Evolutionary conservation across 2,329 filamentous ascomycete species (phyloP).

Genomic region (Colletotrichum spinosum): DNA sequence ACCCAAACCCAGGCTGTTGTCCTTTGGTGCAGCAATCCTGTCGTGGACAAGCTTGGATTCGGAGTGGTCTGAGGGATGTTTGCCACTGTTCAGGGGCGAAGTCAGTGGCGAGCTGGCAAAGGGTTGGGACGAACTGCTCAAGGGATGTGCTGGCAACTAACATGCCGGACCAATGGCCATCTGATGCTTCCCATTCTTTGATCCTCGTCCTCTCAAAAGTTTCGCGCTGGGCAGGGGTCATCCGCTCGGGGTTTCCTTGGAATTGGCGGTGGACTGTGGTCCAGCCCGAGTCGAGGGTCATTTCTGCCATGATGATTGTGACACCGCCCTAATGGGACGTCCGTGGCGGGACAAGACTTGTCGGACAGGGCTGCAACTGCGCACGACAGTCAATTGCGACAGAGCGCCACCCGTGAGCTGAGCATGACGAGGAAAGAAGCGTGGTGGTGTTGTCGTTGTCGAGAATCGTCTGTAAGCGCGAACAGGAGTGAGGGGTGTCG

Average conservation of each 20-base stretch:
- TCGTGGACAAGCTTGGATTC: constrained; percentile 45
- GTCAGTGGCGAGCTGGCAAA: not conserved
- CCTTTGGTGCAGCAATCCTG: constrained; percentile 40
- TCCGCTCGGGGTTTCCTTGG: constrained; percentile 40
- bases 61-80: constrained; percentile 42
- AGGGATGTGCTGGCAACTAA: constrained; percentile 25
- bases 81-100: constrained; percentile 40
- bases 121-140: not conserved
- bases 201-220: constrained; percentile 42
- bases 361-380: no score
- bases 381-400: no score
- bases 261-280: constrained; percentile 41
- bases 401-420: no score
- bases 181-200: constrained; percentile 42
- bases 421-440: no score
- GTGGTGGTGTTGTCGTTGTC: no score
- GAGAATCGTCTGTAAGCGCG: no score
- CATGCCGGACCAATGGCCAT: constrained; percentile 45
- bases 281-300: constrained; percentile 42
- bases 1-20: constrained; percentile 54
- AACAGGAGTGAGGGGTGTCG: not conserved
- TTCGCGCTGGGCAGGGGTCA: constrained; percentile 42
- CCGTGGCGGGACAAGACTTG: no score
- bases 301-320: constrained; percentile 40
- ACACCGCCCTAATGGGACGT: no score